Conservation (phyloP, 306 rosid genomes). For the Lathyrus aphaca region DNA sequence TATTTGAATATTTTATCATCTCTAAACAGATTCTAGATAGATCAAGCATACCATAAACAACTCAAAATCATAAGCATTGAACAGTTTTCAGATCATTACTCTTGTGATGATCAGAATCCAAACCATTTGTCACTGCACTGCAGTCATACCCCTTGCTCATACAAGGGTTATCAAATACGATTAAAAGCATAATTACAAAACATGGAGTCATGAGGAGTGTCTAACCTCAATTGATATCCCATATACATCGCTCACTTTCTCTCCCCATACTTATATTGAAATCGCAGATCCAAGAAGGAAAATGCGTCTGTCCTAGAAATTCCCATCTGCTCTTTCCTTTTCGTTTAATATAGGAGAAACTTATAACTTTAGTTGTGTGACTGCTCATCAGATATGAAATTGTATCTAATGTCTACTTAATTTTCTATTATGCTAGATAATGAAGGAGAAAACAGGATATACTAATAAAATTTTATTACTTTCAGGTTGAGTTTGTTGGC, state of each 20-base stretch:
- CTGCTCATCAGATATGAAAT: slow-evolving; percentile 6
- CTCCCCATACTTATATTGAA: too few relatives aligned
- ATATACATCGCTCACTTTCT: too few relatives aligned
- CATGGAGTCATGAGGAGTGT: background rate
- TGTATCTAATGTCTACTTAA: slow-evolving; percentile 3
- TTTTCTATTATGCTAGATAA: slow-evolving; percentile 15
- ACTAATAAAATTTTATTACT: slow-evolving; percentile 23
- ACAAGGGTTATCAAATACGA: background rate
- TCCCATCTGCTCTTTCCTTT: background rate
- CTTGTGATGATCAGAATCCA: too few relatives aligned
- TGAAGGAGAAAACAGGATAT: slow-evolving; percentile 17
- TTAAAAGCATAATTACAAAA: background rate
- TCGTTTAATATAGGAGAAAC: background rate
- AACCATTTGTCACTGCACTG: background rate
- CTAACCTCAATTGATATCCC: too few relatives aligned
- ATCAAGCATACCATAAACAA: background rate
- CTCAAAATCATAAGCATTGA: background rate
- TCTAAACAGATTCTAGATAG: background rate
- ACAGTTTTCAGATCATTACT: too few relatives aligned
- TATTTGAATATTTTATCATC: background rate
- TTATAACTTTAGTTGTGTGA: too few relatives aligned
- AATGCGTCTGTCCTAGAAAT: background rate
- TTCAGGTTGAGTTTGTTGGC: slow-evolving; percentile 95
- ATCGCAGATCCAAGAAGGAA: too few relatives aligned
- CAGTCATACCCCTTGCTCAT: background rate